Base-by-base conservation (phyloP, 1,284 basidiomycete genomes). In the Mycosarcoma maydis region DNA sequence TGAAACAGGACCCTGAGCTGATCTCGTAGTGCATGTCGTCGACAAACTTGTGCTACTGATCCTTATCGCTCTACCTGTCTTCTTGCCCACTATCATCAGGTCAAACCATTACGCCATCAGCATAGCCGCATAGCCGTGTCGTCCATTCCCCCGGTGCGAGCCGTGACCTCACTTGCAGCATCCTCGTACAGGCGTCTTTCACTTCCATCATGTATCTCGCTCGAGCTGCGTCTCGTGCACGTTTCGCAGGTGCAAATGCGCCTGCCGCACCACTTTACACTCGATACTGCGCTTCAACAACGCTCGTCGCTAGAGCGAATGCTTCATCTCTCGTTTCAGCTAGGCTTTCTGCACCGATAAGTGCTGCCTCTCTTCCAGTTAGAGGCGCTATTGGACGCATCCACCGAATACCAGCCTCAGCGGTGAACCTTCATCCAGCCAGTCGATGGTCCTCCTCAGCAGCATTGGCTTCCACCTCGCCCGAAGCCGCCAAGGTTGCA, bases 401-500 rank as follows among this genome's bases (percentile, higher is more conserved):
- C n/a, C 20, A 14, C 22, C 17, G 13, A 26, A 8, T 20, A 20
- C 13, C 26, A 27, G 9, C 22, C 44, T 6, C 20, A n/a, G 27
- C 42, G 13, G 23, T 10, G 11, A 30, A 19, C 27, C 22, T 17
- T 6, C 26, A 13, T 20, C 36, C 23, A 8, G 32, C 14, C 11
- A n/a, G 34, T 10, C 48, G 59, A 45, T 65, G 66, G 53, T 55
- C 49, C 11, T 62, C 66, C 3, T 69, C 66, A 11, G 68, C 68
- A 23, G 50, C 68, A 5, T 30, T 66, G 8, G 50, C 57, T 22
- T 66, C 68, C 41, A 66, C 54, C 11, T 66, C 62, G 13, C 68
- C 68, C 23, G 68, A 71, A 22, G 68, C 68, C 23, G 62, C 62
- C 14, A 66, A 65, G 23, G 68, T 71, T 9, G 68, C 62, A 9